A percentile compares a stretch with the other conserved stretches of the same genome.
These are phyloP conservation scores for Candida maesae DNA, from an alignment of 805 yeast species.

Conservation along the genomic window DNA sequence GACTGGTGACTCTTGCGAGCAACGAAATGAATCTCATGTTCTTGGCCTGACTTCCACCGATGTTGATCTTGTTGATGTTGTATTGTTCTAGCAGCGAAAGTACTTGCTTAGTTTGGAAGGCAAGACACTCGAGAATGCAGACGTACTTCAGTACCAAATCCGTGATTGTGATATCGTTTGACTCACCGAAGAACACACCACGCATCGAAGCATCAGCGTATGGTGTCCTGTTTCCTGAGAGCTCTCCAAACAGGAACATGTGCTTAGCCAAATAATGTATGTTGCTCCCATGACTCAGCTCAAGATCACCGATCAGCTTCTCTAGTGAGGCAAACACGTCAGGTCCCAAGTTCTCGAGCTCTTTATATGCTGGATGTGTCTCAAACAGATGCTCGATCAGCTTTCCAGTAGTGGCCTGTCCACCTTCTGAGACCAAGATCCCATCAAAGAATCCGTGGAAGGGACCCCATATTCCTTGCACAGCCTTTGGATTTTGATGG, in stretches of 20 bases:
- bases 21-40: slow-evolving; percentile 39
- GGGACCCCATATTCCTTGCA: slow-evolving; percentile 62
- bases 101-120: slow-evolving; percentile 45
- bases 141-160: slow-evolving; percentile 42
- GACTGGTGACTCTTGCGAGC: slow-evolving; percentile 26
- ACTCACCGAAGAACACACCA: slow-evolving; percentile 48
- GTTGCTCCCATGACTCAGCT: slow-evolving; percentile 11
- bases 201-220: slow-evolving; percentile 45
- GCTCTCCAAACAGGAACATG: slow-evolving; percentile 50
- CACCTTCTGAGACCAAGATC: slow-evolving; percentile 45
- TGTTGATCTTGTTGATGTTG: slow-evolving; percentile 32
- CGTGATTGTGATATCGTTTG: slow-evolving; percentile 30
- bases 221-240: slow-evolving; percentile 57
- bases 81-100: slow-evolving; percentile 29
- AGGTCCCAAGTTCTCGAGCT: slow-evolving; percentile 6
- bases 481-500: slow-evolving; percentile 17
- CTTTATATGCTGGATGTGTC: slow-evolving; percentile 34
- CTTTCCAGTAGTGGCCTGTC: slow-evolving; percentile 57
- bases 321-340: slow-evolving; percentile 26
- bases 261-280: slow-evolving; percentile 31
- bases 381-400: slow-evolving; percentile 45
- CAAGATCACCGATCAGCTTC: slow-evolving; percentile 14
- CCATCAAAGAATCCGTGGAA: slow-evolving; percentile 36
- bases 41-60: slow-evolving; percentile 53
- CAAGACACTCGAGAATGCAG: slow-evolving; percentile 45